Conservation (phyloP, 352 stramenopile species). For the Globisporangium mamillatum region DNA sequence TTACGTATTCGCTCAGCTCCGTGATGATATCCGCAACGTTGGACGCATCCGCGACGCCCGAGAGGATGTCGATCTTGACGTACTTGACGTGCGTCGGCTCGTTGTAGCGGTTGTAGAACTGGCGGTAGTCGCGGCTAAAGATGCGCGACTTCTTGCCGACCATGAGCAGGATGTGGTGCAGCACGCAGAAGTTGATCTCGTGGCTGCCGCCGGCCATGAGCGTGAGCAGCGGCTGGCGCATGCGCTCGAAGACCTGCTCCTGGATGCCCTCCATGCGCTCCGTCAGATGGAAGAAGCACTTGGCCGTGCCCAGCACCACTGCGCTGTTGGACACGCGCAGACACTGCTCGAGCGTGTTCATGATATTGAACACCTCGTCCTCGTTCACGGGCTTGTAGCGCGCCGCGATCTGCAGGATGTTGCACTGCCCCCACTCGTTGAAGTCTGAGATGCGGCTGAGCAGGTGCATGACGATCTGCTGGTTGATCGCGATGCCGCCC, state of each 20-base stretch:
- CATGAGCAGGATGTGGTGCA: slow-evolving; percentile 97
- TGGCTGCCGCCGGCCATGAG: slow-evolving; percentile 94
- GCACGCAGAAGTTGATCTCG: slow-evolving; percentile 94
- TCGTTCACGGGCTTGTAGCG: slow-evolving; percentile 94
- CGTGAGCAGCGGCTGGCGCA: slow-evolving; percentile 97
- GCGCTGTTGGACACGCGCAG: slow-evolving; percentile 95
- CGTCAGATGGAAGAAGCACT: slow-evolving; percentile 97
- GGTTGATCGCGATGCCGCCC: slow-evolving; percentile 97
- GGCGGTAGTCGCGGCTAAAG: slow-evolving; percentile 97
- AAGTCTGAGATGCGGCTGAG: slow-evolving; percentile 98
- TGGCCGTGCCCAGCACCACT: slow-evolving; percentile 95
- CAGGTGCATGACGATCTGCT: slow-evolving; percentile 97
- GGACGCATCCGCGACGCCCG: slow-evolving; percentile 91
- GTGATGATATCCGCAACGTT: slow-evolving; percentile 96
- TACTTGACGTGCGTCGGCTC: slow-evolving; percentile 98
- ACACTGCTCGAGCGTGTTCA: slow-evolving; percentile 96
- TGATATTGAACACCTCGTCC: slow-evolving; percentile 97
- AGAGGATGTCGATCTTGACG: slow-evolving; percentile 96
- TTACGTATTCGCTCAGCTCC: slow-evolving; percentile 97
- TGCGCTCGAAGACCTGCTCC: slow-evolving; percentile 86
- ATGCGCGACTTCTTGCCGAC: slow-evolving; percentile 93
- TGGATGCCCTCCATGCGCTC: slow-evolving; percentile 89
- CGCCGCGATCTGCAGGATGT: slow-evolving; percentile 94
- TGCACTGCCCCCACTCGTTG: slow-evolving; percentile 98
- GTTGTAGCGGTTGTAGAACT: slow-evolving; percentile 98